Conservation (phyloP, 2,329 filamentous ascomycete genomes). For the Pyrenochaeta sp. region DNA sequence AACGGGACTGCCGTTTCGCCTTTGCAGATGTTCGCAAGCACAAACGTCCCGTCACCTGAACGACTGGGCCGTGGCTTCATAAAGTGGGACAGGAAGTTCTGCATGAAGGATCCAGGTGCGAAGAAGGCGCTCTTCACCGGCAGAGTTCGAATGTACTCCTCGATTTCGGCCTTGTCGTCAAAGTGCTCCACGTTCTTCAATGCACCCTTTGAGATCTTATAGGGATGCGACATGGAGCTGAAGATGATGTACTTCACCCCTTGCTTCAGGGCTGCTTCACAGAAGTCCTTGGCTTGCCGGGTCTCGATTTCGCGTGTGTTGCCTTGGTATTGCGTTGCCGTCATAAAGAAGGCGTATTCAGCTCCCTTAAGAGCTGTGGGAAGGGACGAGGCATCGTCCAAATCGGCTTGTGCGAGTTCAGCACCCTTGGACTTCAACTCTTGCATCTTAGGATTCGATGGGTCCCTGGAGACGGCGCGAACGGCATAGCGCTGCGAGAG, state of each 20-base stretch:
- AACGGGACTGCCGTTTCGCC: conserved; percentile 49
- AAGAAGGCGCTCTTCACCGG: conserved; percentile 63
- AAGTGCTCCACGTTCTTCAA: conserved; percentile 58
- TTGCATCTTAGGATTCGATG: conserved; percentile 55
- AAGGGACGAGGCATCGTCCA: conserved; percentile 49
- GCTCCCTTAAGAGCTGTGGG: conserved; percentile 30
- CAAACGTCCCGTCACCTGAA: conserved; percentile 36
- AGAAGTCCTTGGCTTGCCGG: conserved; percentile 33
- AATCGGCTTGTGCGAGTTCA: conserved; percentile 62
- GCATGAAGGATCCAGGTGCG: conserved; percentile 64
- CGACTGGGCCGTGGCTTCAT: conserved; percentile 25
- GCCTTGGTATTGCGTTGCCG: conserved; percentile 35
- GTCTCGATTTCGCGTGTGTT: conserved; percentile 37
- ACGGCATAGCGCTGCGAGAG: conserved; percentile 53
- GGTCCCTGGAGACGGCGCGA: conserved; percentile 65
- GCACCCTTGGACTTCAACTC: conserved; percentile 57
- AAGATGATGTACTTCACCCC: conserved; percentile 53
- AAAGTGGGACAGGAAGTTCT: conserved; percentile 52
- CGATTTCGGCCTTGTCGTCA: conserved; percentile 65
- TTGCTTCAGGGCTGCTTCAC: conserved; percentile 43
- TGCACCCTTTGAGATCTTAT: conserved; percentile 42
- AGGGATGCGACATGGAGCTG: conserved; percentile 41
- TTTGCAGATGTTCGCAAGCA: conserved; percentile 21
- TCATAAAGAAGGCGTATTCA: conserved; percentile 40
- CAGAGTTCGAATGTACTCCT: conserved; percentile 61